phyloP scores from a whole-genome alignment of 495 filamentous ascomycete genomes.

The Aspergillus bertholletiae region DNA sequence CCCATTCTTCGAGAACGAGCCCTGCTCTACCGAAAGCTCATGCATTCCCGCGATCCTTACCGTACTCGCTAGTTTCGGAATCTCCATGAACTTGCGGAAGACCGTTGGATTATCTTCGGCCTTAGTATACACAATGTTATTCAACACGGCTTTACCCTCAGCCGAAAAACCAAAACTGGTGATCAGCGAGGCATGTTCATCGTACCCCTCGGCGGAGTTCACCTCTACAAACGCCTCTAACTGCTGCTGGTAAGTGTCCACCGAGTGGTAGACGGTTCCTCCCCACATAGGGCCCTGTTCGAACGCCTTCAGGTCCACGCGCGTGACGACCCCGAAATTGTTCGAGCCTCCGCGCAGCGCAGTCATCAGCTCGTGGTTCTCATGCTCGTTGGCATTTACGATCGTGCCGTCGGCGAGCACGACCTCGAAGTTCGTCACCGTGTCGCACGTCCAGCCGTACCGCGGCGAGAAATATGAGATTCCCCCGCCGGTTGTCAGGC shows the following conservation, averaged over 20 bases:
- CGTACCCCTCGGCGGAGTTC: conserved; percentile 13
- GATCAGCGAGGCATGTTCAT: conserved; percentile 26
- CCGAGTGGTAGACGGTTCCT: conserved; percentile 15
- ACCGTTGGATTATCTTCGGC: conserved; percentile 22
- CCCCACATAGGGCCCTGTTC: conserved; percentile 38
- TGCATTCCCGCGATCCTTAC: conserved; percentile 31
- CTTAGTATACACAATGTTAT: conserved; percentile 24
- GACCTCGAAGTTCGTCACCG: conserved; percentile 29
- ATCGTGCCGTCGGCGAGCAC: conserved; percentile 31
- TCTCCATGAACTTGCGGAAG: conserved; percentile 24
- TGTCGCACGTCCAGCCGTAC: conserved; percentile 32
- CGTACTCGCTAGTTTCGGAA: conserved; percentile 23
- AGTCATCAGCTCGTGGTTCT: conserved; percentile 22
- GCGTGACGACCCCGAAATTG: conserved; percentile 39
- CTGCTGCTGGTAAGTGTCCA: conserved; percentile 19
- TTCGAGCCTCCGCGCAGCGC: conserved; percentile 37
- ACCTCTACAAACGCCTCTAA: conserved; percentile 10
- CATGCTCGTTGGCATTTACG: conserved; percentile 23
- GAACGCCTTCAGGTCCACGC: conserved; percentile 24
- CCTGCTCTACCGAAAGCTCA: conserved; percentile 29
- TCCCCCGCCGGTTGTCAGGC: conserved; percentile 19
- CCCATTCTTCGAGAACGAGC: conserved; percentile 7
- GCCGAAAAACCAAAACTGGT: conserved; percentile 12
- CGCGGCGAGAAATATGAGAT: conserved; percentile 30
- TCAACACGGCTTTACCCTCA: conserved; percentile 6